A percentile compares a stretch with the other conserved stretches of the same genome.
These are phyloP conservation scores for Podospora fimiseda DNA, from an alignment of 495 filamentous ascomycete genomes.

Conservation along the genomic window DNA sequence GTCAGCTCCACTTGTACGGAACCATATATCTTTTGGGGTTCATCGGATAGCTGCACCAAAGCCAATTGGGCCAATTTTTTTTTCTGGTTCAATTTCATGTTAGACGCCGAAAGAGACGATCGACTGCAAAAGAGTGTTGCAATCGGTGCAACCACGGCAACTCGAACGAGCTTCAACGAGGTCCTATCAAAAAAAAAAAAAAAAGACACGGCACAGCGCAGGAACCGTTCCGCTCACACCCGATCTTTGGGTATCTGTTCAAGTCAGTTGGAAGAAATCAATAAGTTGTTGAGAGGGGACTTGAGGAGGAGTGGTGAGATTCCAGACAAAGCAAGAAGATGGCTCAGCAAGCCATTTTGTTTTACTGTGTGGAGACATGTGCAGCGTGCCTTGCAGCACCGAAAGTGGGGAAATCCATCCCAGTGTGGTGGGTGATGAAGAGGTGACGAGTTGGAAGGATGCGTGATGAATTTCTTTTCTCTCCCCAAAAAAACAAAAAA, in stretches of 20 bases:
- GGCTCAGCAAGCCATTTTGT: too few species aligned
- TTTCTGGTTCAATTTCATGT: background rate
- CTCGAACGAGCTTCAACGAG: too few species aligned
- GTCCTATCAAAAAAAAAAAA: background rate
- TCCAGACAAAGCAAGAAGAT: background rate
- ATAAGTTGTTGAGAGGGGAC: background rate
- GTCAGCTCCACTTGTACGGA: background rate
- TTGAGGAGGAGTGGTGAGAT: background rate
- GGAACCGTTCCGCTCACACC: conserved; percentile 4
- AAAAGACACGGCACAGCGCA: background rate
- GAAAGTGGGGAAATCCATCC: background rate
- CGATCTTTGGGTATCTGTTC: background rate
- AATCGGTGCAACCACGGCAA: conserved; percentile 1
- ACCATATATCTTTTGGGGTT: background rate
- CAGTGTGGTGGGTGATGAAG: background rate
- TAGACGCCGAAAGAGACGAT: background rate
- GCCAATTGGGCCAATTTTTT: background rate
- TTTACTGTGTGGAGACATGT: background rate
- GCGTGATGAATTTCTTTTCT: background rate
- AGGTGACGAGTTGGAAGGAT: background rate
- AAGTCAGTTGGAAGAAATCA: background rate
- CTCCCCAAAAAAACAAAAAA: background rate
- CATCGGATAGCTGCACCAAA: background rate
- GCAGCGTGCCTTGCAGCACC: background rate
- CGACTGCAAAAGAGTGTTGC: background rate